Base-by-base conservation (phyloP, 169 alveolate species). In the Eimeria necatrix region DNA sequence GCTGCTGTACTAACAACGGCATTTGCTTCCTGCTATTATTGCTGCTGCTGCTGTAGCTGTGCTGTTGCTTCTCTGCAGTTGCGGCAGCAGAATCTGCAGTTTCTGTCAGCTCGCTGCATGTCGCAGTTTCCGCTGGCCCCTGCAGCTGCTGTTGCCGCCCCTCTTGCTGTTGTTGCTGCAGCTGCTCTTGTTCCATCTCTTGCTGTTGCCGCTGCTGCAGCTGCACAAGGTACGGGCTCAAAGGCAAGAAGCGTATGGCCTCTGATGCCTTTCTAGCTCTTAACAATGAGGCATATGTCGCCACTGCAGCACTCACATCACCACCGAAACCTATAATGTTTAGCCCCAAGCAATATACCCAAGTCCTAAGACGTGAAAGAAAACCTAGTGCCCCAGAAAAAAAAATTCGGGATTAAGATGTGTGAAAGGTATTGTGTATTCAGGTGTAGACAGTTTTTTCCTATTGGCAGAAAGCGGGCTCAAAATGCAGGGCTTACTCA, bases 171-270 rank as follows among this genome's bases (percentile, higher is more conserved):
- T 56, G 12, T 18, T 56, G 68, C 68, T 56, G 68, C 20, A 12
- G 68, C 68, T 56, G 68, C 68, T 56, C 68, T 18, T 56, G 68
- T 32, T 32, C 41, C 41, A 32, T 32, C 68, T 56, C 68, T 18
- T 56, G 68, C 68, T 56, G 68, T 3, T 56, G 68, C 22, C 20
- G 68, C 22, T 12, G 68, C 2, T 56, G 68, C 41, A 32, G 68
- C 20, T 56, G 12, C 78, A 68, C 12, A n/a, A 68, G 78, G 32
- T 68, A 68, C n/a, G 32, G 78, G n/a, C 46, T 12, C 32, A 68
- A 18, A 12, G 78, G 78, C 78, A 68, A 68, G 78, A 68, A 14
- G 78, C 78, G 78, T 8, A 24, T 24, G 78, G 78, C 78, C 78
- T 68, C 78, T 3, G 78, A 16, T 7, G 78, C 78, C 12, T 24